phyloP scores from a whole-genome alignment of 1,284 basidiomycete species.

The Paramarasmius palmivorus region DNA sequence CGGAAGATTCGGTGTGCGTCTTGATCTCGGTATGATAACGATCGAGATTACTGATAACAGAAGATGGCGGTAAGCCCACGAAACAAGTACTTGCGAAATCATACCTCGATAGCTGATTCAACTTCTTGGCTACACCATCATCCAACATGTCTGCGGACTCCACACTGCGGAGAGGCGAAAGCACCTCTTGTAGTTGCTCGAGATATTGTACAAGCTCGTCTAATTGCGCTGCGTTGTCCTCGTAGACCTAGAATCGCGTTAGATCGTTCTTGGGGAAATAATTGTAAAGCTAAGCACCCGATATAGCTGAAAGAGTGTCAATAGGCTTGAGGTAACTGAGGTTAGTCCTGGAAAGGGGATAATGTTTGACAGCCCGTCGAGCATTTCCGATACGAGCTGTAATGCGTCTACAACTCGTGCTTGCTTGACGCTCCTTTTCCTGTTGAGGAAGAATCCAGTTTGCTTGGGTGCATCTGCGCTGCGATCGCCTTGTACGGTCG shows the following conservation, averaged over 20 bases:
- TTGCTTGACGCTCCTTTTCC: background rate
- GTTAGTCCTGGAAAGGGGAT: background rate
- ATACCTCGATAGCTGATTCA: no score
- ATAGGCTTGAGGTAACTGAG: background rate
- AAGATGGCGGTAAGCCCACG: no score
- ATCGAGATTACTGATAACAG: background rate
- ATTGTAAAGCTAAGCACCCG: background rate
- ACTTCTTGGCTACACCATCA: no score
- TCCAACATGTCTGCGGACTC: no score
- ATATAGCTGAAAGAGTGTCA: background rate
- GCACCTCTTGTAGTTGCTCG: background rate
- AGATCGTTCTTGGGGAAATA: background rate
- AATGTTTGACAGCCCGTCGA: background rate
- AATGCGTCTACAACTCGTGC: background rate
- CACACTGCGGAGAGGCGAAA: no score
- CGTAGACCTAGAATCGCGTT: background rate
- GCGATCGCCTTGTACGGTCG: no score
- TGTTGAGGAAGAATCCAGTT: no score
- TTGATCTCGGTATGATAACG: background rate
- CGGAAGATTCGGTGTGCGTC: background rate
- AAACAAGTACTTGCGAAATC: no score
- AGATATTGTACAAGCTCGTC: background rate
- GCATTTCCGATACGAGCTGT: no score
- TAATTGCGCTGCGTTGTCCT: background rate
- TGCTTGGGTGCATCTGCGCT: no score